Base-by-base conservation (phyloP, 306 rosid genomes). In the Quillaja saponaria region DNA sequence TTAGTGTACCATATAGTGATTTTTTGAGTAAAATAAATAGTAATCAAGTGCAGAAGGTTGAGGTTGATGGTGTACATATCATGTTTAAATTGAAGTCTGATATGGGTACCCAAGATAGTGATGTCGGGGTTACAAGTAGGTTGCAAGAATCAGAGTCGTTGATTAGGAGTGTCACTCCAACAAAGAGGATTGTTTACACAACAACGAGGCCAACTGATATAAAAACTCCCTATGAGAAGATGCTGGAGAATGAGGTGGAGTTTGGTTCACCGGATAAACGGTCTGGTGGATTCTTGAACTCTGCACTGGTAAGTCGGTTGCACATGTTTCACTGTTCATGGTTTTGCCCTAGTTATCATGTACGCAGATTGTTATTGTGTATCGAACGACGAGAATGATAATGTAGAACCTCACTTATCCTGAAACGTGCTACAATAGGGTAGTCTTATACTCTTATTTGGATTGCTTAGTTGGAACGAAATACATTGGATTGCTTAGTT, bases 211-310 rank as follows among this genome's bases (percentile, higher is more conserved):
- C 99, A 0, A 83, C 65, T 65, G 99, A 92, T 81, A 89, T 89
- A 38, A 92, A 85, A 58, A 78, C 99, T 7, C 99, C 99, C 0
- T 92, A 92, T 42, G 95, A 87, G 71, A 92, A 81, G 78, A 92
- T 92, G 96, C 73, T 92, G 67, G 99, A 89, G 49, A 92, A 92
- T 85, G 87, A 84, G 49, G 97, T 92, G 62, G 97, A 84, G 85
- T 92, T 92, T 19, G 94, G 96, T 34, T 89, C 99, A 0, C 97
- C 99, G 1, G 99, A 92, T 69, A 89, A 73, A 75, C 82, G 95
- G 57, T 87, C 95, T 0, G 88, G 92, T 42, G 99, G 96, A 55
- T 84, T 88, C 76, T 71, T 87, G 78, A 89, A 85, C 83, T 81
- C 95, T 49, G 95, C 89, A 28, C 50, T 89, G 87, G 99, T 92